A percentile compares a stretch with the other conserved stretches of the same genome.
These are phyloP conservation scores for Didymella segeticola DNA, from an alignment of 2,329 filamentous ascomycete species.

Conservation along the genomic window DNA sequence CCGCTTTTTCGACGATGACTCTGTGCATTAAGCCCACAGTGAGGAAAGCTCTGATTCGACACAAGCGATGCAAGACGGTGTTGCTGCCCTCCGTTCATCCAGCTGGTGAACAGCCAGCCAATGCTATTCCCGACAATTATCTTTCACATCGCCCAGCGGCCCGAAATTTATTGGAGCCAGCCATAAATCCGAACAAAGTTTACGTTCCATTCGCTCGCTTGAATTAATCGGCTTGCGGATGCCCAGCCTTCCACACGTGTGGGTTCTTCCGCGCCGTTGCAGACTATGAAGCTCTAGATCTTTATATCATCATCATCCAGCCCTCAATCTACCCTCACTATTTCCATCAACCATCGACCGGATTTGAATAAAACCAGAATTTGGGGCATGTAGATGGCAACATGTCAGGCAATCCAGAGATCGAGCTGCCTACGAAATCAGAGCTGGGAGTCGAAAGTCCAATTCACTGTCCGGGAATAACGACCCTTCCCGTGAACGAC, in stretches of 20 bases:
- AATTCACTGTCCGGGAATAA: conserved; percentile 41
- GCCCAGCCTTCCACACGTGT: conserved; percentile 7
- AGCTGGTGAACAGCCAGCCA: not conserved
- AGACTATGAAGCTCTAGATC: conserved; percentile 12
- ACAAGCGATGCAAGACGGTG: not conserved
- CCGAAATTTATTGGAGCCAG: conserved; percentile 4
- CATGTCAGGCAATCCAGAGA: conserved; percentile 48
- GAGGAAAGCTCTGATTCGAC: not conserved
- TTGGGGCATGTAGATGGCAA: conserved; percentile 3
- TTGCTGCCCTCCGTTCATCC: not conserved
- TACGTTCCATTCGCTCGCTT: conserved; percentile 14
- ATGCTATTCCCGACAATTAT: conserved; percentile 18
- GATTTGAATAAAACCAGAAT: not conserved
- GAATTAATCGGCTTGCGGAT: conserved; percentile 1
- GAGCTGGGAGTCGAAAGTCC: conserved; percentile 20
- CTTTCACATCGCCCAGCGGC: not conserved
- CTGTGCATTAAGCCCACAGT: not conserved
- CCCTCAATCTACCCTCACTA: not conserved
- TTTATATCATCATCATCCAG: conserved; percentile 12
- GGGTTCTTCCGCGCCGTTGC: conserved; percentile 5
- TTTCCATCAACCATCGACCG: not conserved
- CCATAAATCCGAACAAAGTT: conserved; percentile 11
- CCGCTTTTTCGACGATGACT: not conserved
- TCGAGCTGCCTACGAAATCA: conserved; percentile 39
- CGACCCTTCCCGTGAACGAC: conserved; percentile 16